Base-by-base conservation (phyloP, 2,329 filamentous ascomycete species). In the Aschersonia sp. region DNA sequence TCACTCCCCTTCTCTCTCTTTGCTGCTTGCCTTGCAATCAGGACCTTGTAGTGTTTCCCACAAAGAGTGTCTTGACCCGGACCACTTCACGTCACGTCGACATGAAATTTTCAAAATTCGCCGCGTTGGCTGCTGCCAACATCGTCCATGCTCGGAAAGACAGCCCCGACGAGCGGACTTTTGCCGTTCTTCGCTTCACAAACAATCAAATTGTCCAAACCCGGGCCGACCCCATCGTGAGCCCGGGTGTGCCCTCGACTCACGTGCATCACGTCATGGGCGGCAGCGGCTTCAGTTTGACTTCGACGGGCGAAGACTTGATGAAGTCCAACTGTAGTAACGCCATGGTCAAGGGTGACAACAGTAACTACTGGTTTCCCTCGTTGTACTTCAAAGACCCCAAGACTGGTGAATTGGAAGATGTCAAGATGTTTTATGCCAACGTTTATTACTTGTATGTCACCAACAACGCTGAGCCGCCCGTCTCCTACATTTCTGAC, bases 291-390 rank as follows among this genome's bases (percentile, higher is more conserved):
- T 89, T 89, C 57, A 69, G 73, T 52, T 67, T 78, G 53, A 71
- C 64, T 47, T 79, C 82, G 59, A 78, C 72, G 42, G 84, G 79
- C 56, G 69, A 77, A 49, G 69, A 75, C 44, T 71, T 85, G 30
- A 51, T 69, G 51, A 60, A 71, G 48, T 85, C 82, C 32, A 72
- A 74, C 30, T 91, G 85, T 71, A 84, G 79, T 45, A 85, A 81
- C 35, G 83, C 85, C 61, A 72, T 74, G 51, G 71, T 85, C 59
- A 78, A 73, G 56, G 77, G 76, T 48, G 84, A 89, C 65, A 71
- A 78, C 59, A 84, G 77, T 55, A 83, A 83, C 63, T 89, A 91
- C 70, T 89, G 85, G 85, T 79, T 81, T 48, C 84, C 85, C 1
- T 70, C 71, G 31, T 66, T 89, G 3, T 89, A 81, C 65, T 88